phyloP scores from a whole-genome alignment of 257 asterid genomes.

The Cinchona pubescens region DNA sequence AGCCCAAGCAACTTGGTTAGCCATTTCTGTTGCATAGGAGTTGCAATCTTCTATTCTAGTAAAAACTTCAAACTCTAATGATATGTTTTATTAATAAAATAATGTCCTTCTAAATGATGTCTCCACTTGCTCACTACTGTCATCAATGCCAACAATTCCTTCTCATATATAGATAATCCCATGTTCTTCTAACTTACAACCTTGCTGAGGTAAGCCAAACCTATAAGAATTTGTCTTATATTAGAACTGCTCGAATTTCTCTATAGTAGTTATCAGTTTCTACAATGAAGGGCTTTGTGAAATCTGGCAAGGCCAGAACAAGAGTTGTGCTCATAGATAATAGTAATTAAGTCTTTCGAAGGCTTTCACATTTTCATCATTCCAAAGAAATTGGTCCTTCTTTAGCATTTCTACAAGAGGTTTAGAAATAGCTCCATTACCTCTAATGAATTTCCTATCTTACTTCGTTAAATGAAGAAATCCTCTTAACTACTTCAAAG shows the following conservation, averaged over 20 bases:
- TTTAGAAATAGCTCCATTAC: background rate
- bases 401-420: background rate
- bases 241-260: too few relatives aligned
- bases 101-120: background rate
- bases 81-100: background rate
- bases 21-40: background rate
- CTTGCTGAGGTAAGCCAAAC: too few relatives aligned
- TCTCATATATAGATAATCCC: too few relatives aligned
- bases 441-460: background rate
- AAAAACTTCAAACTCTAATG: background rate
- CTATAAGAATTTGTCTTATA: too few relatives aligned
- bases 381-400: too few relatives aligned
- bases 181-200: too few relatives aligned
- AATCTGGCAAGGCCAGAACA: background rate
- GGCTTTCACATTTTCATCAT: background rate
- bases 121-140: background rate
- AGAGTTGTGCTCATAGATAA: accelerated
- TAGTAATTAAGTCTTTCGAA: background rate
- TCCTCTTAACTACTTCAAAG: background rate
- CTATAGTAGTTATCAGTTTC: too few relatives aligned
- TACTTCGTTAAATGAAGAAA: too few relatives aligned
- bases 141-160: background rate
- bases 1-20: background rate
- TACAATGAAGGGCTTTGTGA: background rate
- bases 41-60: background rate